phyloP scores from a whole-genome alignment of 352 stramenopile genomes.

The Phytophthora pluvialis region DNA sequence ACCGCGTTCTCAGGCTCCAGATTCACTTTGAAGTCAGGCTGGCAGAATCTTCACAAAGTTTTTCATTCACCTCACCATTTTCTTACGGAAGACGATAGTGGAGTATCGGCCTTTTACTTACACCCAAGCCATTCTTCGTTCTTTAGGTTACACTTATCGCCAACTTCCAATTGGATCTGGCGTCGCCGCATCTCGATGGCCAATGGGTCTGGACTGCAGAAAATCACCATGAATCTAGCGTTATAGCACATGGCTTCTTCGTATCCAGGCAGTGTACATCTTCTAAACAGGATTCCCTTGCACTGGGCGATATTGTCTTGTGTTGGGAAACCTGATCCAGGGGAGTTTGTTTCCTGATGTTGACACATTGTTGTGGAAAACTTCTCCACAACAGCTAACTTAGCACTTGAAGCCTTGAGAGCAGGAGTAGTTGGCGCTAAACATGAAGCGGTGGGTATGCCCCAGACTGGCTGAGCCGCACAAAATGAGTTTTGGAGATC shows the following conservation, averaged over 20 bases:
- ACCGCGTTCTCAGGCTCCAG: too few species aligned
- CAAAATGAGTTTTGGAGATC: conserved; percentile 18
- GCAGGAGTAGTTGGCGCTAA: not conserved
- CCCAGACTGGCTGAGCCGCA: conserved; percentile 10
- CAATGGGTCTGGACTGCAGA: conserved; percentile 25
- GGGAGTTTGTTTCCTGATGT: not conserved
- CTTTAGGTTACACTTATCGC: conserved; percentile 23
- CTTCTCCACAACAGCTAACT: conserved; percentile 5
- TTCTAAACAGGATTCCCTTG: conserved; percentile 29
- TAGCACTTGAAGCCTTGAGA: conserved; percentile 1
- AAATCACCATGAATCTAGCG: conserved; percentile 37
- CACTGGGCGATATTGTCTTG: conserved; percentile 8
- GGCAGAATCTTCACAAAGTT: too few species aligned
- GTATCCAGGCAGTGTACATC: conserved; percentile 9
- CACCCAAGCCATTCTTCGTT: conserved; percentile 40
- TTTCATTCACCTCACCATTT: too few species aligned
- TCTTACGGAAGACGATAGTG: too few species aligned
- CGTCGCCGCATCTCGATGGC: conserved; percentile 25
- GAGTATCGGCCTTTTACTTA: not conserved
- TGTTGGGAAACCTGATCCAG: conserved; percentile 8
- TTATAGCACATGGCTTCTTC: conserved; percentile 40
- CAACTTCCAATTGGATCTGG: conserved; percentile 30
- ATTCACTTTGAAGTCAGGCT: too few species aligned
- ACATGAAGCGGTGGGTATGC: conserved; percentile 16
- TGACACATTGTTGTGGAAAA: conserved; percentile 11